Conservation (phyloP, 2,329 filamentous ascomycete genomes). For the Trichocomaceae sp. region DNA sequence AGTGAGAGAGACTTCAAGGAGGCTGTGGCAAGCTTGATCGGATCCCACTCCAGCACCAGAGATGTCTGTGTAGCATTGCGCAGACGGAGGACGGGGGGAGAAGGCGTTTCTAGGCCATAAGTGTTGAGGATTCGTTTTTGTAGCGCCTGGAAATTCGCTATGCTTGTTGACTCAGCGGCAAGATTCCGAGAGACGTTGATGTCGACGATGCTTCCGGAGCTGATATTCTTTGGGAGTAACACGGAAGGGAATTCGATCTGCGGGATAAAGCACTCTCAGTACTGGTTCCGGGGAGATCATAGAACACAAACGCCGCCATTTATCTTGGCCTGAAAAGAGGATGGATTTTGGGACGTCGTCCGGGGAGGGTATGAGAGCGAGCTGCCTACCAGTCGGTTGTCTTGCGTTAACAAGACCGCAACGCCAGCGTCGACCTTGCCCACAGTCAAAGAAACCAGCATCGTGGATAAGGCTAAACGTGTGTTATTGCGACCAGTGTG, state of each 20-base stretch:
- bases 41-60: slow-evolving; percentile 96
- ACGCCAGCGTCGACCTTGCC: slow-evolving; percentile 99
- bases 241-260: slow-evolving; percentile 99
- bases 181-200: slow-evolving; percentile 89
- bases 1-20: slow-evolving; percentile 82
- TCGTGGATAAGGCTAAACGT: slow-evolving; percentile 37
- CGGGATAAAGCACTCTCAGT: neutral
- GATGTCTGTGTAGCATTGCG: slow-evolving; percentile 98
- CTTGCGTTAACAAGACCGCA: slow-evolving; percentile 90
- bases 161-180: slow-evolving; percentile 66
- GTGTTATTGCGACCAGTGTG: slow-evolving; percentile 1
- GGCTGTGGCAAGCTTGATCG: slow-evolving; percentile 84
- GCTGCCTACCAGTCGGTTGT: slow-evolving; percentile 79
- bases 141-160: slow-evolving; percentile 71
- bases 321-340: slow-evolving; percentile 1
- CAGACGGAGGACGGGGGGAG: slow-evolving; percentile 73
- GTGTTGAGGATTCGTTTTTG: slow-evolving; percentile 81
- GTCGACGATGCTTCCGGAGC: slow-evolving; percentile 94
- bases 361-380: slow-evolving; percentile 6
- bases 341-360: slow-evolving; percentile 3
- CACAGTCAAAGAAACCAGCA: slow-evolving; percentile 96
- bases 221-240: slow-evolving; percentile 88
- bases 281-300: neutral
- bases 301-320: neutral
- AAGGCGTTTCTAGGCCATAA: slow-evolving; percentile 75